Evolutionary conservation across 768 basidiomycete genomes (phyloP).

Genomic region (Leccinum rimulosum): DNA sequence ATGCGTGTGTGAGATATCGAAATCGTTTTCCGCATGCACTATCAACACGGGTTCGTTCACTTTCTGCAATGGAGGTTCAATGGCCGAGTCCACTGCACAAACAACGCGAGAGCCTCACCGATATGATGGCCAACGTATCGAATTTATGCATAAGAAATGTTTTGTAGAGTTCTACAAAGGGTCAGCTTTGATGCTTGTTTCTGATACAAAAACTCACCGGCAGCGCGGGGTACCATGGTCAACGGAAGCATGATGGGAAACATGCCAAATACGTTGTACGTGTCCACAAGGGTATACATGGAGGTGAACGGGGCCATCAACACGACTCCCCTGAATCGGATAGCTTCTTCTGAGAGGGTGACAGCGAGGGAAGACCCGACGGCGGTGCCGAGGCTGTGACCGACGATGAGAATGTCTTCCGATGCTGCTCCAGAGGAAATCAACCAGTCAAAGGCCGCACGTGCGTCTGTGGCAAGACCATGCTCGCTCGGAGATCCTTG

Average conservation of each 20-base stretch:
- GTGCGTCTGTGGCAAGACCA: slow-evolving; percentile 72
- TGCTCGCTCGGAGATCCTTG: slow-evolving; percentile 71
- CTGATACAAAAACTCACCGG: slow-evolving; percentile 46
- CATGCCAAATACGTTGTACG: slow-evolving; percentile 62
- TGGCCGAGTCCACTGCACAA: neutral
- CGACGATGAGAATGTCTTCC: slow-evolving; percentile 68
- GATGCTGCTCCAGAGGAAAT: slow-evolving; percentile 52
- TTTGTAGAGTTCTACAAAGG: slow-evolving; percentile 48
- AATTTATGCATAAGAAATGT: slow-evolving; percentile 55
- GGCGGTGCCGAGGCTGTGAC: slow-evolving; percentile 89
- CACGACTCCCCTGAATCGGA: slow-evolving; percentile 46
- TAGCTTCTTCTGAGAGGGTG: slow-evolving; percentile 44
- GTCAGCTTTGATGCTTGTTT: neutral
- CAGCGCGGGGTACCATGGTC: slow-evolving; percentile 55
- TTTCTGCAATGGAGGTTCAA: slow-evolving; percentile 38
- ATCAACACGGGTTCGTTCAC: slow-evolving; percentile 69
- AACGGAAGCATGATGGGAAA: slow-evolving; percentile 74
- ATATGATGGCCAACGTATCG: slow-evolving; percentile 59
- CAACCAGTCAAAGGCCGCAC: slow-evolving; percentile 81
- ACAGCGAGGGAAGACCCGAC: slow-evolving; percentile 55
- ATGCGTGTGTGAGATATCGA: slow-evolving; percentile 69
- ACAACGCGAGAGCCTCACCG: slow-evolving; percentile 40
- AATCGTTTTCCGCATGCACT: slow-evolving; percentile 73
- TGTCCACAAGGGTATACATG: slow-evolving; percentile 57
- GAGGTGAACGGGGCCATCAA: slow-evolving; percentile 59